Conservation (phyloP, 352 stramenopile genomes). For the Globisporangium sylvaticum region DNA sequence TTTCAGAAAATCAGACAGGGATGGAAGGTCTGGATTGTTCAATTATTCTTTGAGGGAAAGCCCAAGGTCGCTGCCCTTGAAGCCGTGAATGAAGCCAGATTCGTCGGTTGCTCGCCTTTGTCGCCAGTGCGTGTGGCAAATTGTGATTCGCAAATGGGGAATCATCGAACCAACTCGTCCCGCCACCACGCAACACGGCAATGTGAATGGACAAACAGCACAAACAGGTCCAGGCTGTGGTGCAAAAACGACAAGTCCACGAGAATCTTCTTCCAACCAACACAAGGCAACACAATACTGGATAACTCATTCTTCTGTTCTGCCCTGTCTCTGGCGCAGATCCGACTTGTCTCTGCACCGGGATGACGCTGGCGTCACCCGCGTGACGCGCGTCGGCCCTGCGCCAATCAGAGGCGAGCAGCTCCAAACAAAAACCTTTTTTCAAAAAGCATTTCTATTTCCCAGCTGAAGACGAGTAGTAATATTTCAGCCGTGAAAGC, state of each 20-base stretch:
- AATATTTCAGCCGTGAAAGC: too few species aligned
- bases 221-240: background rate
- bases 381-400: background rate
- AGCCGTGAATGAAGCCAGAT: background rate
- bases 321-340: background rate
- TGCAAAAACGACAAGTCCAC: background rate
- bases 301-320: conserved; percentile 1
- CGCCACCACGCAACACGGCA: background rate
- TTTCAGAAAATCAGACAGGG: background rate
- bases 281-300: too few species aligned
- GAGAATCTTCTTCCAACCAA: background rate
- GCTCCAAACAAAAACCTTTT: too few species aligned
- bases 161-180: background rate
- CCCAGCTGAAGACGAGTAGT: too few species aligned
- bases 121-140: background rate
- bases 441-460: too few species aligned
- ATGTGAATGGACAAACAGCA: background rate
- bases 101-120: background rate
- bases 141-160: background rate
- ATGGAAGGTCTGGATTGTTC: background rate
- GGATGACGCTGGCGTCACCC: background rate
- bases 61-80: too few species aligned
- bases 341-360: conserved; percentile 7
- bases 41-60: background rate
- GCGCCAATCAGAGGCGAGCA: background rate